Evolutionary conservation across 2,329 filamentous ascomycete species (phyloP).

Genomic region (Penicillium sp.): DNA sequence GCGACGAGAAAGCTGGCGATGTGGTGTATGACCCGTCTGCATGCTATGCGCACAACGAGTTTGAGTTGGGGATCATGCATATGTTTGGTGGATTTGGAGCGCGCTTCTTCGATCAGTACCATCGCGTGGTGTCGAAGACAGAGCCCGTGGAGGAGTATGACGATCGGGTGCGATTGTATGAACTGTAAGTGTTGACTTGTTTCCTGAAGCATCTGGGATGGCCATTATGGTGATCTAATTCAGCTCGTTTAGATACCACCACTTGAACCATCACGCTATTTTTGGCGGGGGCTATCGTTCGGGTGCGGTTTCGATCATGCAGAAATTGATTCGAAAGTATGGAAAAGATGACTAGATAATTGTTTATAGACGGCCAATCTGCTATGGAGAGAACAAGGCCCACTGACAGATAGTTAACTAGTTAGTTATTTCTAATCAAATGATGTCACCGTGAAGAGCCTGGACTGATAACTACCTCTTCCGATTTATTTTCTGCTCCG

Average conservation of each 20-base stretch:
- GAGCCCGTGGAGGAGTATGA: constrained; percentile 79
- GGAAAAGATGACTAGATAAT: constrained; percentile 37
- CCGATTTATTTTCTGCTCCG: background rate
- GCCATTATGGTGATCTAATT: constrained; percentile 10
- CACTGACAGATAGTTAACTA: too few relatives aligned
- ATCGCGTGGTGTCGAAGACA: constrained; percentile 69
- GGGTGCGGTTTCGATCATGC: constrained; percentile 78
- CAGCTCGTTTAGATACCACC: constrained; percentile 68
- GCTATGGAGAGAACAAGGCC: too few relatives aligned
- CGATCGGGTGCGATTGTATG: constrained; percentile 78
- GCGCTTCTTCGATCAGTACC: constrained; percentile 74
- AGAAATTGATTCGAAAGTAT: constrained; percentile 69
- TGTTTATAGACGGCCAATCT: too few relatives aligned
- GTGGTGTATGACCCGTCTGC: constrained; percentile 79
- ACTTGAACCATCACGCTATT: constrained; percentile 81
- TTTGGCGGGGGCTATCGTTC: constrained; percentile 77
- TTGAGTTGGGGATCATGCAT: constrained; percentile 87
- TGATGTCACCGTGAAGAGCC: too few relatives aligned
- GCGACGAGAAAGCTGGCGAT: constrained; percentile 58
- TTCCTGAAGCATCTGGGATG: background rate
- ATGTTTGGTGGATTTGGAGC: constrained; percentile 89
- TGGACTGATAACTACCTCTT: background rate
- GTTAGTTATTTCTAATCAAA: too few relatives aligned
- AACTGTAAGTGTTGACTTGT: constrained; percentile 61
- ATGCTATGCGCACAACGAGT: constrained; percentile 84